Conservation (phyloP, 257 asterid species). For the Jacaranda copaia region DNA sequence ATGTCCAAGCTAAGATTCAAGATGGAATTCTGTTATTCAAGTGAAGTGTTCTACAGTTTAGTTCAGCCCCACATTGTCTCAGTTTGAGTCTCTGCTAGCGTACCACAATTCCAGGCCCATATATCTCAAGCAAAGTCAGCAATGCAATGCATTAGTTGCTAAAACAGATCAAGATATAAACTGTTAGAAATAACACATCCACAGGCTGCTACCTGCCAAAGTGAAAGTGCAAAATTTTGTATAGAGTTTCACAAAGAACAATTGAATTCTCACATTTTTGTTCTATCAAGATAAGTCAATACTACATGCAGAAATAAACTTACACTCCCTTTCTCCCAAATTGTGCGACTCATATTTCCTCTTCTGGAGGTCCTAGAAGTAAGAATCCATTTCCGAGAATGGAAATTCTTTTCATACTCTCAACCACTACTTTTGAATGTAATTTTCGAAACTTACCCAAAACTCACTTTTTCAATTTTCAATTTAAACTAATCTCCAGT, state of each 20-base stretch:
- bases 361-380: neutral
- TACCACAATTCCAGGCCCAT: constrained; percentile 2
- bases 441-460: too few species aligned
- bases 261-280: neutral
- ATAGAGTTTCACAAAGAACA: neutral
- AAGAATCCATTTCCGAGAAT: neutral
- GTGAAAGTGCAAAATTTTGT: neutral
- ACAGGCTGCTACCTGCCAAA: constrained; percentile 9
- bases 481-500: too few species aligned
- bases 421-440: neutral
- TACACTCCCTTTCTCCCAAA: neutral
- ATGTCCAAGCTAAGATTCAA: constrained; percentile 5
- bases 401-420: too few species aligned
- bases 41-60: neutral
- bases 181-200: neutral
- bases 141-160: neutral
- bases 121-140: constrained; percentile 19
- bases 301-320: neutral
- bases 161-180: constrained; percentile 22
- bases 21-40: neutral
- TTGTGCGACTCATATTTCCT: neutral
- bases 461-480: too few species aligned
- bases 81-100: constrained; percentile 1
- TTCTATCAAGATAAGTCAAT: neutral
- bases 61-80: neutral